These are phyloP conservation scores for Dactylellina drechsleri DNA, from an alignment of 2,329 filamentous ascomycete genomes.

Conservation along the genomic window DNA sequence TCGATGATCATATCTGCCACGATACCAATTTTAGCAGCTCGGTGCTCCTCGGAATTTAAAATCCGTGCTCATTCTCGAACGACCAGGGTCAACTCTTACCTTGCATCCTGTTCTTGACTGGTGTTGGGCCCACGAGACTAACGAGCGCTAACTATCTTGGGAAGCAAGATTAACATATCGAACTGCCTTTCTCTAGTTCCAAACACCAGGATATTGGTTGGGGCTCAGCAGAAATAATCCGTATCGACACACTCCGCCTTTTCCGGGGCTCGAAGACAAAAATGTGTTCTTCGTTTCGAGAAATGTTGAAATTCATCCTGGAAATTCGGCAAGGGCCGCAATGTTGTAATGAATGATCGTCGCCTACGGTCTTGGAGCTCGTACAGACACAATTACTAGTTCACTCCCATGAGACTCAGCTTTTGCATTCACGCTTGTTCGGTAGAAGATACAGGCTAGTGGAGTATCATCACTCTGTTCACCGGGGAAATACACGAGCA, in stretches of 20 bases:
- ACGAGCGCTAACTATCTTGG: constrained; percentile 23
- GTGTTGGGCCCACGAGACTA: neutral
- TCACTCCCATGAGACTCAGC: too few relatives aligned
- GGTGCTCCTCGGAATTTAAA: neutral
- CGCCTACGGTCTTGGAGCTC: neutral
- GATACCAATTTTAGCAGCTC: constrained; percentile 43
- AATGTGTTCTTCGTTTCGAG: constrained; percentile 16
- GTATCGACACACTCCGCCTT: constrained; percentile 51
- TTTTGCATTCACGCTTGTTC: too few relatives aligned
- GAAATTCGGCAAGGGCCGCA: too few relatives aligned
- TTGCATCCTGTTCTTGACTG: neutral
- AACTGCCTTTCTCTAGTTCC: constrained; percentile 28
- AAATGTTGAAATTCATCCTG: too few relatives aligned
- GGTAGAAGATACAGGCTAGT: too few relatives aligned
- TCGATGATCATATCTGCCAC: constrained; percentile 6
- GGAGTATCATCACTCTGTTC: too few relatives aligned
- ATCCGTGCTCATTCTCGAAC: neutral
- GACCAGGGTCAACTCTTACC: neutral
- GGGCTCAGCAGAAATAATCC: constrained; percentile 34
- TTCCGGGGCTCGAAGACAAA: neutral
- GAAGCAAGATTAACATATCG: constrained; percentile 40
- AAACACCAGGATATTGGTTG: constrained; percentile 11
- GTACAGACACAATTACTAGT: constrained; percentile 12
- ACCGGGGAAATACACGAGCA: neutral
- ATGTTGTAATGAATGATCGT: too few relatives aligned